Percentiles rank a stretch among this genome's conserved stretches.
Evolutionary conservation across 352 stramenopile genomes (phyloP).

Genomic region (Pythium pyrilobum): DNA sequence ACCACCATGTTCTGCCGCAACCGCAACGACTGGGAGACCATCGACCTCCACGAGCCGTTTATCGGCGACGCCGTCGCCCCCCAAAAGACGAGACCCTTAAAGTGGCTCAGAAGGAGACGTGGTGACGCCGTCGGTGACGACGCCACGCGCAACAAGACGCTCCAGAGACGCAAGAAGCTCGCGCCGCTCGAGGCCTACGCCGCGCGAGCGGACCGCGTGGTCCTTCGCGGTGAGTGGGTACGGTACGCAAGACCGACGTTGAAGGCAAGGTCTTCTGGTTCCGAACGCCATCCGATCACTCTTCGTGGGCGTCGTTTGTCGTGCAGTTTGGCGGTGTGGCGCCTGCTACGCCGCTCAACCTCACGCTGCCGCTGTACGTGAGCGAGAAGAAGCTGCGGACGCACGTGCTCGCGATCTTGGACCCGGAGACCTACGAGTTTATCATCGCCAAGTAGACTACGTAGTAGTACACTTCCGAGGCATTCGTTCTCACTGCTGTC

Average conservation of each 20-base stretch:
- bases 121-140: background rate
- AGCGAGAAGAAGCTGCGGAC: slow-evolving; percentile 5
- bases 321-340: background rate
- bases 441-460: background rate
- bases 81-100: slow-evolving; percentile 1
- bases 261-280: slow-evolving; percentile 20
- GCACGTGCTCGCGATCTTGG: background rate
- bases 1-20: background rate
- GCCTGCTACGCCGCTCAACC: background rate
- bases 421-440: slow-evolving; percentile 7
- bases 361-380: slow-evolving; percentile 9
- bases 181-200: background rate
- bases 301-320: background rate
- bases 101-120: background rate
- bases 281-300: background rate
- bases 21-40: slow-evolving; percentile 11
- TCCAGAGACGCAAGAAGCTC: slow-evolving; percentile 6
- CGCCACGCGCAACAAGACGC: slow-evolving; percentile 2
- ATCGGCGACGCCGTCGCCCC: background rate
- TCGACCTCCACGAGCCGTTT: slow-evolving; percentile 3
- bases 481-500: too few species aligned
- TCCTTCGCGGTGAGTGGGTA: slow-evolving; percentile 14
- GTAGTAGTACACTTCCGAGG: too few species aligned
- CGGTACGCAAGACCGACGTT: slow-evolving; percentile 21
- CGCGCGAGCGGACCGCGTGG: background rate